Conservation (phyloP, 106 monocot species). For the Dendrobium huoshanense region DNA sequence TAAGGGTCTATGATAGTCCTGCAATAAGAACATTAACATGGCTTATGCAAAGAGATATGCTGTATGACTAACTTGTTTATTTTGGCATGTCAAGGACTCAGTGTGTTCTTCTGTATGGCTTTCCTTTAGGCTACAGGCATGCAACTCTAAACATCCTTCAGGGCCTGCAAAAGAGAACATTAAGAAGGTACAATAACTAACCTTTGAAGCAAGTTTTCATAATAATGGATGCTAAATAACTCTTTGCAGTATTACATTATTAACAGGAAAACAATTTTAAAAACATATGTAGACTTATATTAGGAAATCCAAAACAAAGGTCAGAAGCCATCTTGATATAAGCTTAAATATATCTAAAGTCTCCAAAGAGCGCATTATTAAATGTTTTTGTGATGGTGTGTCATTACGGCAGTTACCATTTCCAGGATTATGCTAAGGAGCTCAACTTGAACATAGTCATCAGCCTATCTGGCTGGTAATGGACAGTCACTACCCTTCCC, state of each 20-base stretch:
- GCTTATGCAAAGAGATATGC: background rate
- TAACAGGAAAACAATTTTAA: background rate
- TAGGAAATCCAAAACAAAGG: background rate
- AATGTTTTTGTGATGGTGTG: background rate
- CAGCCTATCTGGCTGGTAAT: background rate
- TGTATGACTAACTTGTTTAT: conserved; percentile 6
- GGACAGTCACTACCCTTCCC: background rate
- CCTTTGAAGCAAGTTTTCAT: background rate
- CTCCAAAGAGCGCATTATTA: background rate
- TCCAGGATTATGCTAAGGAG: background rate
- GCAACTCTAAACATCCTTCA: conserved; percentile 6
- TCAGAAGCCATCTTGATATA: background rate
- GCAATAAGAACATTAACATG: background rate
- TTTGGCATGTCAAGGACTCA: background rate
- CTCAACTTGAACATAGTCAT: background rate
- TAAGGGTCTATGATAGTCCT: background rate
- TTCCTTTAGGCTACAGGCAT: background rate
- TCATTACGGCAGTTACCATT: background rate
- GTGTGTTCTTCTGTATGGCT: background rate
- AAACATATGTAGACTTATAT: background rate
- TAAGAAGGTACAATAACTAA: background rate
- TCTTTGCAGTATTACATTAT: background rate
- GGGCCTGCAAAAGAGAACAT: background rate
- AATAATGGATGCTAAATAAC: background rate
- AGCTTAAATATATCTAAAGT: background rate